Conservation (phyloP, 306 rosid species). For the Citrullus amarus region DNA sequence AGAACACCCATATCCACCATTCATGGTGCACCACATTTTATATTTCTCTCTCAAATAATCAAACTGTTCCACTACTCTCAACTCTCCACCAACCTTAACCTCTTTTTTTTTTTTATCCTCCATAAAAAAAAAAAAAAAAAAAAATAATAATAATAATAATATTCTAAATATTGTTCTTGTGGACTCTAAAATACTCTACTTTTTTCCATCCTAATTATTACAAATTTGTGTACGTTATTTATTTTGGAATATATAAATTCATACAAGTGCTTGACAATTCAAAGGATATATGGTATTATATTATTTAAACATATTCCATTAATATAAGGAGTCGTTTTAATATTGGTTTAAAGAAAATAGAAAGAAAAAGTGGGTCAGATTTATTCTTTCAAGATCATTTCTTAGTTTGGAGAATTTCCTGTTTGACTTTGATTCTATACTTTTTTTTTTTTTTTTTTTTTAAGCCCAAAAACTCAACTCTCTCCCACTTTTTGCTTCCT, state of each 20-base stretch:
- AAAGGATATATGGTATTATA: no score
- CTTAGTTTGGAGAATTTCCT: not conserved
- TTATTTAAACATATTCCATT: not conserved
- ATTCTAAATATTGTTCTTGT: not conserved
- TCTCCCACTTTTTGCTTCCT: not conserved
- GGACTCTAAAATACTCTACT: not conserved
- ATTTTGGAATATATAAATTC: not conserved
- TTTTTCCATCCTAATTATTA: not conserved
- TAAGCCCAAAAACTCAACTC: no score
- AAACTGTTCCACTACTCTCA: conserved; percentile 13
- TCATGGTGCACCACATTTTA: conserved; percentile 13
- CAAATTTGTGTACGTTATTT: not conserved
- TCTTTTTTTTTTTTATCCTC: not conserved
- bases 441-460: not conserved
- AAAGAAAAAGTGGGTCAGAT: not conserved
- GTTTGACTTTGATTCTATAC: not conserved
- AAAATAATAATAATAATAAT: not conserved
- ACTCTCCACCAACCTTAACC: not conserved
- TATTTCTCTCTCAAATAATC: not conserved
- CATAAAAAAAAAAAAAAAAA: no score
- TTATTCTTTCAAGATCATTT: not conserved
- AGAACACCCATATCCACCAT: conserved; percentile 21
- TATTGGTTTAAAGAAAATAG: not conserved
- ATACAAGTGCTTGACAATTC: not conserved
- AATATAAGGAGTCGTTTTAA: not conserved